A percentile compares a stretch with the other conserved stretches of the same genome.
Evolutionary conservation across 2,329 filamentous ascomycete genomes (phyloP).

Genomic region (Aspergillus versicolor): DNA sequence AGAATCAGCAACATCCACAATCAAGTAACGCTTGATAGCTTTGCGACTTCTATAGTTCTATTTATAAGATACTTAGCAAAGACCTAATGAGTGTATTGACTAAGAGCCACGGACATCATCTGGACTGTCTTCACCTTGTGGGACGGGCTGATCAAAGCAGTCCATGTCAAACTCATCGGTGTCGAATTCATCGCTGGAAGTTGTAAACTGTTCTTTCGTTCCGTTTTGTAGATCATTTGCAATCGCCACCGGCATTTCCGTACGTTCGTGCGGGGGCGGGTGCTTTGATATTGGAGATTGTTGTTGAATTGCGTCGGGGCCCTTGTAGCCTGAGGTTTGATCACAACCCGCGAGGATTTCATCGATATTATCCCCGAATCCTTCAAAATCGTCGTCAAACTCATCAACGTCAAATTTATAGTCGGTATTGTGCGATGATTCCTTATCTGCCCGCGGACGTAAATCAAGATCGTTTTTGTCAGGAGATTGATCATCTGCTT

Average conservation of each 20-base stretch:
- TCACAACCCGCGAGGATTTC: conserved; percentile 59
- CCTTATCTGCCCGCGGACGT: neutral
- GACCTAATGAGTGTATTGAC: conserved; percentile 29
- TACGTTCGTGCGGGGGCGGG: conserved; percentile 2
- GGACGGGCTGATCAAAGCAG: conserved; percentile 61
- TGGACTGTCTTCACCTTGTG: conserved; percentile 64
- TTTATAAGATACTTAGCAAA: conserved; percentile 67
- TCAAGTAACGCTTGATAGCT: conserved; percentile 82
- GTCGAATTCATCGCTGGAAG: conserved; percentile 71
- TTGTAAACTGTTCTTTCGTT: conserved; percentile 34
- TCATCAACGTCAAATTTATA: conserved; percentile 50
- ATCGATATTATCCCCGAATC: conserved; percentile 59
- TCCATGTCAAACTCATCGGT: conserved; percentile 62
- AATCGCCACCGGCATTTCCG: neutral
- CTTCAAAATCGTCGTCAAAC: conserved; percentile 67
- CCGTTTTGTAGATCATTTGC: conserved; percentile 5
- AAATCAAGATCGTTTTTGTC: neutral
- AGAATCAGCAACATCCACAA: conserved; percentile 70
- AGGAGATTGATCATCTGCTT: neutral
- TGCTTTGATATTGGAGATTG: conserved; percentile 20
- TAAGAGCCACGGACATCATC: conserved; percentile 62
- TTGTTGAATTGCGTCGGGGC: conserved; percentile 10
- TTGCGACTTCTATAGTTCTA: conserved; percentile 62
- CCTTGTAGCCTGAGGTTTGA: conserved; percentile 28
- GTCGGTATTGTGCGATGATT: conserved; percentile 1